A percentile compares a stretch with the other conserved stretches of the same genome.
These are phyloP conservation scores for Starmerella sp. DNA, from an alignment of 805 yeast species.

Conservation along the genomic window DNA sequence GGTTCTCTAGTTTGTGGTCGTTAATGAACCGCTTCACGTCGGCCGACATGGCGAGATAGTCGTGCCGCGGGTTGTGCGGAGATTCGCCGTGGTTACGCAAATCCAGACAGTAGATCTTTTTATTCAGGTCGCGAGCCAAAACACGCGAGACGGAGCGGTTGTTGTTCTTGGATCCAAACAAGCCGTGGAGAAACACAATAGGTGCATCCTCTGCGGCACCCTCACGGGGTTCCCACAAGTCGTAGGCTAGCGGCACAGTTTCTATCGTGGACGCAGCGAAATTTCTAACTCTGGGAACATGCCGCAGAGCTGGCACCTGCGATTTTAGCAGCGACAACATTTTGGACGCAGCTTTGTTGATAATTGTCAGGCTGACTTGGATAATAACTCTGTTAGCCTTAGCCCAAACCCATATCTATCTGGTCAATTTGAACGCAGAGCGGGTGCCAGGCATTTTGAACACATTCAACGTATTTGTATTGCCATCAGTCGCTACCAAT, in stretches of 20 bases:
- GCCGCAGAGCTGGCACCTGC: background rate
- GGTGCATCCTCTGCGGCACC: slow-evolving; percentile 32
- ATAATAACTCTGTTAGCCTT: no score
- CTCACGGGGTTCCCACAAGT: slow-evolving; percentile 21
- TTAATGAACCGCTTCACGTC: slow-evolving; percentile 69
- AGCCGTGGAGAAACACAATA: slow-evolving; percentile 71
- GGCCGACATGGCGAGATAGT: slow-evolving; percentile 69
- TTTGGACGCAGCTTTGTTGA: background rate
- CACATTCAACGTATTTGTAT: no score
- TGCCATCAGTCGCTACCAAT: no score
- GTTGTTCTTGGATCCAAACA: slow-evolving; percentile 76
- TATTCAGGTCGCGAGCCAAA: slow-evolving; percentile 29
- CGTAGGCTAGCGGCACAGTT: slow-evolving; percentile 23
- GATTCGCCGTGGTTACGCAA: slow-evolving; percentile 89
- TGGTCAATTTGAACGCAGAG: no score
- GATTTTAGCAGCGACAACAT: background rate
- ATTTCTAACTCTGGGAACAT: background rate
- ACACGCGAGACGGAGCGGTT: slow-evolving; percentile 64
- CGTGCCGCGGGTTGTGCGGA: slow-evolving; percentile 61
- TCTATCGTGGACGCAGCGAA: background rate
- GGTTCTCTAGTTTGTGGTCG: slow-evolving; percentile 31
- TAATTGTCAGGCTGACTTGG: background rate
- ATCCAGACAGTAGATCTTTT: slow-evolving; percentile 39
- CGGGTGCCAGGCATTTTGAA: no score
- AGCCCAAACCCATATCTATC: no score